Percentiles rank a stretch among this genome's conserved stretches.
Conservation (phyloP, 768 basidiomycete species). For the Porpolomopsis calyptriformis region DNA sequence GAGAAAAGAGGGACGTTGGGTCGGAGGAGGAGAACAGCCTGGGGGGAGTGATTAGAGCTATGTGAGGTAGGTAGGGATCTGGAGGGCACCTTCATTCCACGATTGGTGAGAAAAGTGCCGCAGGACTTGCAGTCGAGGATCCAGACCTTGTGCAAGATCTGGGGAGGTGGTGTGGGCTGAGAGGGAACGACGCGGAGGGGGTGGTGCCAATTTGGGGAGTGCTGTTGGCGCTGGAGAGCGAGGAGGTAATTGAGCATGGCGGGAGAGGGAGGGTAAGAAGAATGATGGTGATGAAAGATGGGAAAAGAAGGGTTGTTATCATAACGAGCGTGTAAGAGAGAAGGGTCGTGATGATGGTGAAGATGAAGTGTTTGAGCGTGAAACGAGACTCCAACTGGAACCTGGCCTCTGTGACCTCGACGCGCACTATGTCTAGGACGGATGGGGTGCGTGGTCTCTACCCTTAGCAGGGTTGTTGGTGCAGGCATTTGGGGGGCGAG, state of each 20-base stretch:
- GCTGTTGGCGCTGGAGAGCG: conserved; percentile 23
- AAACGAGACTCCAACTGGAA: neutral
- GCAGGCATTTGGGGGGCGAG: neutral
- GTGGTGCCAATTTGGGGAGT: conserved; percentile 16
- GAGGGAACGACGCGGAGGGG: conserved; percentile 33
- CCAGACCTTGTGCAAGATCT: conserved; percentile 65
- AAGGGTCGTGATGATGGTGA: neutral
- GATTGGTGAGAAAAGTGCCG: conserved; percentile 65
- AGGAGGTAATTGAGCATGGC: conserved; percentile 20
- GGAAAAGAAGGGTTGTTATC: conserved; percentile 10
- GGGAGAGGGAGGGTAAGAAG: conserved; percentile 12
- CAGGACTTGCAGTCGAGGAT: conserved; percentile 70
- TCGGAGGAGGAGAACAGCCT: conserved; percentile 77
- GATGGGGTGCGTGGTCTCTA: too few species aligned
- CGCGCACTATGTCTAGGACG: neutral
- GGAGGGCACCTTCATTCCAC: conserved; percentile 66
- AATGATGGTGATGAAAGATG: conserved; percentile 4
- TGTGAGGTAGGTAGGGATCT: conserved; percentile 1
- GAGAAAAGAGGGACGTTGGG: conserved; percentile 77
- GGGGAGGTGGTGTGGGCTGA: conserved; percentile 30
- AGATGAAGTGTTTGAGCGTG: neutral
- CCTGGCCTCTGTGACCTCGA: neutral
- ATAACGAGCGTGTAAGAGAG: conserved; percentile 18
- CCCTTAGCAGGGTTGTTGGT: neutral
- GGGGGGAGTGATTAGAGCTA: conserved; percentile 9